Evolutionary conservation across 2,329 filamentous ascomycete genomes (phyloP).

Genomic region (Coleophoma cylindrospora): DNA sequence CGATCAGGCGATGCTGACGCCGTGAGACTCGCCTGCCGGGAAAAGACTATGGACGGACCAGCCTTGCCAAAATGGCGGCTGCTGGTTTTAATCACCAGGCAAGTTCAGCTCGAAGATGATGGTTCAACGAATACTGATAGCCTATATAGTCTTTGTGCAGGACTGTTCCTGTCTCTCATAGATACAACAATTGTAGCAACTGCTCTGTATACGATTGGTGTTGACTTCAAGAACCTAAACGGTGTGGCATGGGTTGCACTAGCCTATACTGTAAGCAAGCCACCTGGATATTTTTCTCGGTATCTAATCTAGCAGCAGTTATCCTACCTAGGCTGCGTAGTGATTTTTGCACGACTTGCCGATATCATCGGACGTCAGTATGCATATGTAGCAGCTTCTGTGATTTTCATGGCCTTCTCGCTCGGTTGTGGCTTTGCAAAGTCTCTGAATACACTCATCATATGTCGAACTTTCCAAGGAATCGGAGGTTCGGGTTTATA

Average conservation of each 20-base stretch:
- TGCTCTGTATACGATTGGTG: constrained; percentile 47
- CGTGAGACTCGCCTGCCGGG: too few relatives aligned
- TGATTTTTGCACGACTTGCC: constrained; percentile 45
- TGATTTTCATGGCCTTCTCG: constrained; percentile 50
- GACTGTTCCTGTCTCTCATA: constrained; percentile 55
- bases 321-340: constrained; percentile 46
- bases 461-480: constrained; percentile 20
- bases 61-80: constrained; percentile 9
- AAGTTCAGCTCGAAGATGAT: neutral
- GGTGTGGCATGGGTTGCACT: constrained; percentile 50
- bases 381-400: constrained; percentile 43
- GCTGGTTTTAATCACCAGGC: constrained; percentile 6
- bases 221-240: constrained; percentile 40
- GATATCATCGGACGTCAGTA: constrained; percentile 49
- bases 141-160: constrained; percentile 38
- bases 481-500: constrained; percentile 31
- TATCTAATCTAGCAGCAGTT: neutral
- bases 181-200: constrained; percentile 58
- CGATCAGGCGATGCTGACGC: too few relatives aligned
- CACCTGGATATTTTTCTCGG: neutral
- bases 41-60: neutral
- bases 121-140: neutral
- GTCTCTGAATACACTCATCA: constrained; percentile 33
- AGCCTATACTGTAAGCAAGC: constrained; percentile 36
- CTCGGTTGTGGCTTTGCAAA: constrained; percentile 44